Base-by-base conservation (phyloP, 805 yeast species). In the Ogataea parapolymorpha region DNA sequence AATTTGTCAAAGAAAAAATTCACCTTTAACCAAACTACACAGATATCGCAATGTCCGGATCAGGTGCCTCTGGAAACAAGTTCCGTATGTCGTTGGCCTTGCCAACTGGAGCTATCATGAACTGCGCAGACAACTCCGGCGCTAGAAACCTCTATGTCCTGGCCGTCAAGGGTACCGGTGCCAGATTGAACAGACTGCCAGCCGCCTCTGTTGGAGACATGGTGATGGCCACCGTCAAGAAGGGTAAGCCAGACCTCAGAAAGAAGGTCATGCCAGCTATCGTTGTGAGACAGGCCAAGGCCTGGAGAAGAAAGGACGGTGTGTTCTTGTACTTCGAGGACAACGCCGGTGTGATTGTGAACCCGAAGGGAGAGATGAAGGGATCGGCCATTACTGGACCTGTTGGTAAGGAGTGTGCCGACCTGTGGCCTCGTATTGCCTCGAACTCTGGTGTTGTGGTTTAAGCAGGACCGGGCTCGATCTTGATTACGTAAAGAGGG, bases 241-340 rank as follows among this genome's bases (percentile, higher is more conserved):
- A 95, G 80, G 99, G 99, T 86, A 93, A 93, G 89, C 99, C 99
- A 74, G 99, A 93, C 79, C 88, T 93, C 74, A 90, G 99, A 85
- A 93, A 93, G 96, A 93, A 93, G 84, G 97, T 93, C 65, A 90
- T 95, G 96, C 99, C 97, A 74, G 99, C 99, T 66, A 88, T 93
- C 65, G 98, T 93, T 69, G 85, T 93, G 59, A 91, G 99, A 79
- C 99, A 93, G 81, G 77, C 99, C 59, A 91, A 90, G 82, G 89
- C 99, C 60, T 93, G 99, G 99, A 91, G 99, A 91, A 88, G 99
- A 85, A 91, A 84, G 83, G 99, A 93, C 70, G 99, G 99, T 85
- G 85, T 89, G 65, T 93, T 73, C 90, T 88, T 93, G 74, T 93
- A 93, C 88, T 93, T 93, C 66, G 99, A 93, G 83, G 99, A 93